A percentile compares a stretch with the other conserved stretches of the same genome.
phyloP scores from a whole-genome alignment of 495 filamentous ascomycete genomes.

The Amphirosellinia nigrospora region DNA sequence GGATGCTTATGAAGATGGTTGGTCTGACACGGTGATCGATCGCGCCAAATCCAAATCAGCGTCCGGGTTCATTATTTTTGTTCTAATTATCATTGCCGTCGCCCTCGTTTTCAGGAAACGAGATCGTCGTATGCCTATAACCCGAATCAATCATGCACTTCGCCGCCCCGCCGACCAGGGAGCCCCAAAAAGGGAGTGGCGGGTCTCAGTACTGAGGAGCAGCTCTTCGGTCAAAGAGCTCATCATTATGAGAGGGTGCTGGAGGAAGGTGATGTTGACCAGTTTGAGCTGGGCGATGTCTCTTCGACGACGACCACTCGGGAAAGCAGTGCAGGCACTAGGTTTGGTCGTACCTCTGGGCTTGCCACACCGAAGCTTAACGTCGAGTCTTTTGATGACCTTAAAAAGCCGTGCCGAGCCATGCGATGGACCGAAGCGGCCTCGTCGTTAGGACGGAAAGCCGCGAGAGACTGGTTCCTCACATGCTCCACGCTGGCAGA shows the following conservation, averaged over 20 bases:
- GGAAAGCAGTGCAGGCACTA: constrained; percentile 54
- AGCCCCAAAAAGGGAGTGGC: constrained; percentile 59
- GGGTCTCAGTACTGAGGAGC: constrained; percentile 59
- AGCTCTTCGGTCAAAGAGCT: constrained; percentile 60
- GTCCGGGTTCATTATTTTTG: constrained; percentile 74
- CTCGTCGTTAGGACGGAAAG: constrained; percentile 82
- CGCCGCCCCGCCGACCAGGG: constrained; percentile 59
- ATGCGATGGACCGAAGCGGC: constrained; percentile 73
- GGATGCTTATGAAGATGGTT: constrained; percentile 61
- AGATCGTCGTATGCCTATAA: constrained; percentile 72
- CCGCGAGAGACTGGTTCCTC: constrained; percentile 67
- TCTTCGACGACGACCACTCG: constrained; percentile 64
- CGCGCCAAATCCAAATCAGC: constrained; percentile 72
- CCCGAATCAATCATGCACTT: constrained; percentile 60
- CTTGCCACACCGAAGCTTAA: constrained; percentile 71
- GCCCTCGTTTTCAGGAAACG: constrained; percentile 64
- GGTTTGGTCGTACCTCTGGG: constrained; percentile 62
- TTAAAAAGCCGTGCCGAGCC: constrained; percentile 52
- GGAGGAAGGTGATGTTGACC: constrained; percentile 71
- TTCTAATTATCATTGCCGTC: constrained; percentile 69
- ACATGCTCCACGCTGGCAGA: constrained; percentile 56
- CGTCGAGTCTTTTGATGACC: constrained; percentile 63
- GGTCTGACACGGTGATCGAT: constrained; percentile 61
- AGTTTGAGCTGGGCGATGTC: constrained; percentile 73
- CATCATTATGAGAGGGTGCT: constrained; percentile 81